phyloP scores from a whole-genome alignment of 176 grass and related monocot genomes.

The Carex scoparia region DNA sequence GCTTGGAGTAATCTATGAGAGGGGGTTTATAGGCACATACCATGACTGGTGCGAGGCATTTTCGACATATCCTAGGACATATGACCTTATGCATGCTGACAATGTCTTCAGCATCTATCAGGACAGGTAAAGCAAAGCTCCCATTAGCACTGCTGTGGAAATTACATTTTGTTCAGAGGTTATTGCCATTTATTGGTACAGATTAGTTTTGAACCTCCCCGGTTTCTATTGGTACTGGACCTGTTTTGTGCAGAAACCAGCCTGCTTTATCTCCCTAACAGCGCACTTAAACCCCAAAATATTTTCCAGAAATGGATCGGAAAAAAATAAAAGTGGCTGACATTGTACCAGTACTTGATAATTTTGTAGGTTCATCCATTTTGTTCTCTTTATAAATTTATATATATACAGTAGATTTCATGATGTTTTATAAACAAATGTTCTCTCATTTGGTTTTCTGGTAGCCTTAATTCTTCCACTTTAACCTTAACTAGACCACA shows the following conservation, averaged over 20 bases:
- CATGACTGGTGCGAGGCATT: conserved; percentile 93
- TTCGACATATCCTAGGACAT: conserved; percentile 83
- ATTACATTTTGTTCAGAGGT: neutral
- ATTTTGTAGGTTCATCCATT: neutral
- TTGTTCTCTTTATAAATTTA: neutral
- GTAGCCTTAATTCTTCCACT: neutral
- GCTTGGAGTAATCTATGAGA: conserved; percentile 65
- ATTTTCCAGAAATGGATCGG: too few relatives aligned
- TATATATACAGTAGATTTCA: neutral
- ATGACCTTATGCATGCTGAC: conserved; percentile 76
- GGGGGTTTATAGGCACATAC: conserved; percentile 69
- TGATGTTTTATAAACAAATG: neutral
- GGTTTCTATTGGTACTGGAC: neutral
- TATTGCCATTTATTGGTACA: neutral
- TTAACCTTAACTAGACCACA: too few relatives aligned
- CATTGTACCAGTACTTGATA: conserved; percentile 3
- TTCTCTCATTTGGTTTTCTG: neutral
- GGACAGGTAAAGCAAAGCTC: conserved; percentile 42
- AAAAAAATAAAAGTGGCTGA: neutral
- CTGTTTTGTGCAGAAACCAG: neutral
- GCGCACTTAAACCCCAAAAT: neutral
- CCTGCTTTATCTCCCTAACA: neutral
- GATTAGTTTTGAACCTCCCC: neutral
- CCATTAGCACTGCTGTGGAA: neutral
- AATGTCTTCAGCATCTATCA: conserved; percentile 56